Percentiles rank a stretch among this genome's conserved stretches.
These are phyloP conservation scores for Suillus luteus DNA, from an alignment of 768 basidiomycete species.

Conservation along the genomic window DNA sequence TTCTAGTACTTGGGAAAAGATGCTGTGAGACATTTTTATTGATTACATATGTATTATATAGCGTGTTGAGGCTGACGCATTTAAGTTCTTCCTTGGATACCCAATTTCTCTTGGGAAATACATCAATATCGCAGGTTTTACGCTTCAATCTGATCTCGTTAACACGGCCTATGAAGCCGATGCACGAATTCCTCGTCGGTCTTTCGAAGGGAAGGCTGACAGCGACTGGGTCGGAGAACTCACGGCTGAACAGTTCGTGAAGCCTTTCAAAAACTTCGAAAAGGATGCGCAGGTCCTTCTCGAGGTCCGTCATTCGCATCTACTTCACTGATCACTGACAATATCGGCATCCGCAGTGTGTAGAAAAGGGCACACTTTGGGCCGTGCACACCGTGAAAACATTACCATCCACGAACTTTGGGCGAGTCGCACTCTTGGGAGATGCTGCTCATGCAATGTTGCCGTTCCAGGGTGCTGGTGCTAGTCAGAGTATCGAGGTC, in stretches of 20 bases:
- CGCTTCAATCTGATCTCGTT: conserved; percentile 51
- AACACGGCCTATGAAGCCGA: conserved; percentile 39
- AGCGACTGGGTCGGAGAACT: conserved; percentile 54
- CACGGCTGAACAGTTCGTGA: conserved; percentile 46
- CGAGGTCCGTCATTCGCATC: conserved; percentile 40
- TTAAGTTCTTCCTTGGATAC: conserved; percentile 62
- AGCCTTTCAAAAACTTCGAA: conserved; percentile 55
- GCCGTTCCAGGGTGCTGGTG: conserved; percentile 47
- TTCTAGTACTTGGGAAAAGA: conserved; percentile 58
- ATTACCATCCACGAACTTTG: conserved; percentile 51
- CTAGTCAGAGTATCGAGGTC: conserved; percentile 47
- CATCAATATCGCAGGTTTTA: conserved; percentile 67
- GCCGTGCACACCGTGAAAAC: conserved; percentile 60
- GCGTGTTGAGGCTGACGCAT: conserved; percentile 3
- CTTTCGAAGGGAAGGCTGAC: conserved; percentile 26
- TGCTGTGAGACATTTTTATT: conserved; percentile 35
- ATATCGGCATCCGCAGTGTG: conserved; percentile 42
- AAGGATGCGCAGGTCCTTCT: conserved; percentile 59
- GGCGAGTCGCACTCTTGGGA: conserved; percentile 49
- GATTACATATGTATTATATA: not conserved
- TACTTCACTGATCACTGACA: conserved; percentile 9
- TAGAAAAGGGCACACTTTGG: conserved; percentile 58
- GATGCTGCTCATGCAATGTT: conserved; percentile 47
- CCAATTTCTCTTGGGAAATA: conserved; percentile 57
- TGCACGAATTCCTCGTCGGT: conserved; percentile 15